phyloP scores from a whole-genome alignment of 2,329 filamentous ascomycete species.

The Ilyonectria mors-panacis region DNA sequence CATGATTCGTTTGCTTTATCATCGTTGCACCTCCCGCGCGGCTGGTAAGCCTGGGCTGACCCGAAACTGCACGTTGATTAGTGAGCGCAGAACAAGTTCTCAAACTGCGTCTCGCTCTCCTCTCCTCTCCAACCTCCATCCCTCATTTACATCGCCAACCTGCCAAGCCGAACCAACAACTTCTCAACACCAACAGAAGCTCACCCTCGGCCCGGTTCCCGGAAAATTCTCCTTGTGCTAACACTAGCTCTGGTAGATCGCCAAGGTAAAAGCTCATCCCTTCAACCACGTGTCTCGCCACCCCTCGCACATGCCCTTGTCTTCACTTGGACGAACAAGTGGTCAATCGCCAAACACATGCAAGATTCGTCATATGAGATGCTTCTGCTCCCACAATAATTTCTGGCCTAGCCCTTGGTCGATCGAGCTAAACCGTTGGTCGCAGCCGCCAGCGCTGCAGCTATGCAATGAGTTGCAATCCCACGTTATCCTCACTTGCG shows the following conservation, averaged over 20 bases:
- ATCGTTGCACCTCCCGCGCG: neutral
- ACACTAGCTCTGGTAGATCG: constrained; percentile 12
- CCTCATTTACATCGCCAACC: neutral
- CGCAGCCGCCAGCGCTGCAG: constrained; percentile 7
- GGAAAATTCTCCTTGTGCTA: neutral
- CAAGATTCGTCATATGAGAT: neutral
- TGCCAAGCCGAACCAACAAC: neutral
- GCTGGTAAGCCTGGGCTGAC: neutral
- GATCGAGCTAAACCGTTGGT: neutral
- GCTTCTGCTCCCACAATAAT: neutral
- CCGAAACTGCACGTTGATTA: neutral
- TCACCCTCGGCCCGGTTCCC: neutral
- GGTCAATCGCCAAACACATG: constrained; percentile 5
- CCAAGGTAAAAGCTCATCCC: neutral
- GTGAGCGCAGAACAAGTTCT: neutral
- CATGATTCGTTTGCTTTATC: neutral
- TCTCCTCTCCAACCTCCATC: neutral
- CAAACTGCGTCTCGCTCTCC: neutral
- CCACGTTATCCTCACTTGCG: neutral
- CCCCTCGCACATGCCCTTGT: neutral
- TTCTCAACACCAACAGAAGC: neutral
- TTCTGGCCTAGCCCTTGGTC: neutral
- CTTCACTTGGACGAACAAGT: constrained; percentile 1
- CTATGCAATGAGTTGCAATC: neutral
- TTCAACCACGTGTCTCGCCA: constrained; percentile 24